phyloP scores from a whole-genome alignment of 202 grass and related monocot genomes.

The Elaeis oleifera region DNA sequence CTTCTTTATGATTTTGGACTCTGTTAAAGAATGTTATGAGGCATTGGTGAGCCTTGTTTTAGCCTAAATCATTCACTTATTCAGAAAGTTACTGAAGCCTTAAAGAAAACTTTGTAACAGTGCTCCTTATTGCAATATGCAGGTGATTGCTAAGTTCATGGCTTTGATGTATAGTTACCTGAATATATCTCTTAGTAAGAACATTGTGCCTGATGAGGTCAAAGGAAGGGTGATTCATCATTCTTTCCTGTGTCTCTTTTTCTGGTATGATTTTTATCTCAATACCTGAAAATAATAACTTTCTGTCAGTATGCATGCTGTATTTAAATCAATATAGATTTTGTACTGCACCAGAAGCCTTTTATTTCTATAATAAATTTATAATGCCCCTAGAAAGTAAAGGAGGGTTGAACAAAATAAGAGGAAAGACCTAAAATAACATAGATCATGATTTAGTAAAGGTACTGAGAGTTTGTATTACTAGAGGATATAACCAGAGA shows the following conservation, averaged over 20 bases:
- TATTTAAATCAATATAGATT: no score
- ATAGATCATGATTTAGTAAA: not conserved
- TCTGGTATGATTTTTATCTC: constrained; percentile 46
- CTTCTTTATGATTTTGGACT: constrained; percentile 87
- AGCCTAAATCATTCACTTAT: not conserved
- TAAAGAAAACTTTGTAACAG: constrained; percentile 21
- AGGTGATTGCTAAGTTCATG: constrained; percentile 99
- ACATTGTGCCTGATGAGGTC: constrained; percentile 92
- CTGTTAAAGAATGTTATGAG: constrained; percentile 97
- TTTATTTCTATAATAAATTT: no score
- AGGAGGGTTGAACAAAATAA: not conserved
- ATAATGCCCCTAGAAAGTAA: no score
- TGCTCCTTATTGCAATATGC: constrained; percentile 16
- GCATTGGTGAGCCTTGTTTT: constrained; percentile 50
- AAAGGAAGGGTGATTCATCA: constrained; percentile 95
- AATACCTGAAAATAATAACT: not conserved
- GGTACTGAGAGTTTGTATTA: not conserved
- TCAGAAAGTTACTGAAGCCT: constrained; percentile 11
- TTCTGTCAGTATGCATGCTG: no score
- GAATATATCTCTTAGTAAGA: constrained; percentile 95
- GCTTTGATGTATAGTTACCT: constrained; percentile 99
- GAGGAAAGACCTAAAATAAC: not conserved
- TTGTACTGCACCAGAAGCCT: no score
- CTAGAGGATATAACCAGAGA: not conserved
- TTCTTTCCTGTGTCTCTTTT: constrained; percentile 91